These are phyloP conservation scores for Diaporthe capsici DNA, from an alignment of 2,329 filamentous ascomycete species.

Conservation along the genomic window DNA sequence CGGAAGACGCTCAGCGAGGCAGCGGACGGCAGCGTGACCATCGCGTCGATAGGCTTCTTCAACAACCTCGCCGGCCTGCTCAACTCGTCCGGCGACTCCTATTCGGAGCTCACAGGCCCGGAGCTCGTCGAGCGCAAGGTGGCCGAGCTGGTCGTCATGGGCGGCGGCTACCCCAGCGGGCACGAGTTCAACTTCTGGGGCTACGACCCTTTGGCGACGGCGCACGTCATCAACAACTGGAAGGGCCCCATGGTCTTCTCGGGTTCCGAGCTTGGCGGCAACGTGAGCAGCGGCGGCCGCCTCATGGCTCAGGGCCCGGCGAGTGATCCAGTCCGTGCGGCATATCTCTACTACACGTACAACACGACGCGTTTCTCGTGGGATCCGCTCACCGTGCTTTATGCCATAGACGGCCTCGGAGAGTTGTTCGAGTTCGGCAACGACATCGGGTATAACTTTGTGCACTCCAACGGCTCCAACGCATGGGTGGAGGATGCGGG, in stretches of 20 bases:
- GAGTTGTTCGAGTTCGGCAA: constrained; percentile 56
- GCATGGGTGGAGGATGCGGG: constrained; percentile 56
- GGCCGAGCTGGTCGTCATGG: constrained; percentile 65
- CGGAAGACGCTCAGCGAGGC: constrained; percentile 58
- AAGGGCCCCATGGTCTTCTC: constrained; percentile 56
- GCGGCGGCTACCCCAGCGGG: constrained; percentile 63
- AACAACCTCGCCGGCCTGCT: constrained; percentile 63
- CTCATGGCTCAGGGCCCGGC: constrained; percentile 51
- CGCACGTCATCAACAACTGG: constrained; percentile 63
- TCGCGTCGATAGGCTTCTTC: constrained; percentile 61
- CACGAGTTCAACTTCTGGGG: constrained; percentile 65
- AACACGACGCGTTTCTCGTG: constrained; percentile 53
- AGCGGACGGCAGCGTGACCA: constrained; percentile 51
- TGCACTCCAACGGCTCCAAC: constrained; percentile 58
- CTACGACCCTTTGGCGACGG: constrained; percentile 53
- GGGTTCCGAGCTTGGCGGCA: constrained; percentile 59
- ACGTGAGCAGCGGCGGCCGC: constrained; percentile 55
- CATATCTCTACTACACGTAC: constrained; percentile 59
- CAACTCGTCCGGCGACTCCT: constrained; percentile 57
- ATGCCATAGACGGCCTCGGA: constrained; percentile 54
- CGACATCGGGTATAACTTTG: constrained; percentile 56
- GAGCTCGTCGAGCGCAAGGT: constrained; percentile 61
- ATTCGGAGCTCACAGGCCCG: constrained; percentile 51
- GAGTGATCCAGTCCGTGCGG: constrained; percentile 53
- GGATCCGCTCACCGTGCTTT: constrained; percentile 59